Percentiles rank a stretch among this genome's conserved stretches.
phyloP scores from a whole-genome alignment of 257 asterid genomes.

The Penstemon davidsonii region DNA sequence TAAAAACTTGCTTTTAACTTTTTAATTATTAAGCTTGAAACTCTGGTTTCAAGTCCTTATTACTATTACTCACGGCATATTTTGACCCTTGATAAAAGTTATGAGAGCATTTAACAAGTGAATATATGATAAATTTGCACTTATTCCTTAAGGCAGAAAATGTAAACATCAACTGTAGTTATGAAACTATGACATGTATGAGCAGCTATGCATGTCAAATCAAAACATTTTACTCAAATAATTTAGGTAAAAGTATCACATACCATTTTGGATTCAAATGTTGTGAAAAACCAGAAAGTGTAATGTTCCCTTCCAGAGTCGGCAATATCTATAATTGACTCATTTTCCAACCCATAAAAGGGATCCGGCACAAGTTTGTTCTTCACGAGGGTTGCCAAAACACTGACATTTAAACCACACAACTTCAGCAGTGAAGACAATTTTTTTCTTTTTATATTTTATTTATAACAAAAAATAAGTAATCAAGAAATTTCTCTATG shows the following conservation, averaged over 20 bases:
- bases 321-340: slow-evolving; percentile 78
- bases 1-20: too few species aligned
- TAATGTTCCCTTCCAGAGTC: slow-evolving; percentile 91
- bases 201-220: background rate
- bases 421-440: slow-evolving; percentile 17
- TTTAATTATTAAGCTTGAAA: background rate
- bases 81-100: background rate
- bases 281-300: slow-evolving; percentile 93
- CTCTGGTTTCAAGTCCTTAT: background rate
- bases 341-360: slow-evolving; percentile 86
- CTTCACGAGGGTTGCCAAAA: slow-evolving; percentile 85
- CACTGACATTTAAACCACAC: slow-evolving; percentile 52
- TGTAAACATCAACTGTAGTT: too few species aligned
- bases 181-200: background rate
- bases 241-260: slow-evolving; percentile 29
- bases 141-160: too few species aligned
- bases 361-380: slow-evolving; percentile 90
- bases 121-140: too few species aligned
- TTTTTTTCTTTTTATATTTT: background rate
- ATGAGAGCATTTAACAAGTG: too few species aligned
- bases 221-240: slow-evolving; percentile 1
- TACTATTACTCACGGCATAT: background rate
- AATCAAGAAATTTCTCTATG: background rate
- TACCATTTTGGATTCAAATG: slow-evolving; percentile 79
- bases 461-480: background rate